Base-by-base conservation (phyloP, 2,329 filamentous ascomycete species). In the Exserohilum turcica region DNA sequence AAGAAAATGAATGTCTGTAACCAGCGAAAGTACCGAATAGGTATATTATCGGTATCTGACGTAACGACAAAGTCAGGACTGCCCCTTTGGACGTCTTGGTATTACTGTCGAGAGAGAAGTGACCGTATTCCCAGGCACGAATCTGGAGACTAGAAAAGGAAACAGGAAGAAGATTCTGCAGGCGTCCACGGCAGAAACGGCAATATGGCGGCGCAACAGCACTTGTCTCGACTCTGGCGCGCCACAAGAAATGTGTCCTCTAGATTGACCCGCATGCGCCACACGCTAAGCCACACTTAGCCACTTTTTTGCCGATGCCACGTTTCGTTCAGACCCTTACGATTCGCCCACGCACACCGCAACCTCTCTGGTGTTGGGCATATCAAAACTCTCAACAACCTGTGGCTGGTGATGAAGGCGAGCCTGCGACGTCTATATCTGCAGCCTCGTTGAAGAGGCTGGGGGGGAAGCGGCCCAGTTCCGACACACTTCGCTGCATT, bases 241-340 rank as follows among this genome's bases (percentile, higher is more conserved):
- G 10, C 42, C 52, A 46, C 42, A 51, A 54, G 47, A 56, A 56
- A 56, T 56, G 27, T 56, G 53, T 56, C 53, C 53, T 56, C 48
- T 56, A 46, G 43, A 42, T 28, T 27, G 51, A 54, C 51, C 51
- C 46, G 51, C 46, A 31, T 49, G 52, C 48, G 52, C 52, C 48
- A 55, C 52, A 44, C 52, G 28, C 52, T 55, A 47, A 37, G 43
- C 52, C 52, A 33, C 43, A 52, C 29, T 2, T 21, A 54, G 52
- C 51, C 51, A 54, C 47, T 28, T 50, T 50, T 50, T 54, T 24
- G 42, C 37, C 38, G 12, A 21, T 27, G 12, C 31, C 43, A 55
- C 48, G 52, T 55, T 55, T 39, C 32, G 31, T 16, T 27, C 40
- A 19, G 16, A 16, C 38, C 29, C 47, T 16, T 36, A 18, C 18